Base-by-base conservation (phyloP, 176 grass and related monocot genomes). In the Triticum urartu region DNA sequence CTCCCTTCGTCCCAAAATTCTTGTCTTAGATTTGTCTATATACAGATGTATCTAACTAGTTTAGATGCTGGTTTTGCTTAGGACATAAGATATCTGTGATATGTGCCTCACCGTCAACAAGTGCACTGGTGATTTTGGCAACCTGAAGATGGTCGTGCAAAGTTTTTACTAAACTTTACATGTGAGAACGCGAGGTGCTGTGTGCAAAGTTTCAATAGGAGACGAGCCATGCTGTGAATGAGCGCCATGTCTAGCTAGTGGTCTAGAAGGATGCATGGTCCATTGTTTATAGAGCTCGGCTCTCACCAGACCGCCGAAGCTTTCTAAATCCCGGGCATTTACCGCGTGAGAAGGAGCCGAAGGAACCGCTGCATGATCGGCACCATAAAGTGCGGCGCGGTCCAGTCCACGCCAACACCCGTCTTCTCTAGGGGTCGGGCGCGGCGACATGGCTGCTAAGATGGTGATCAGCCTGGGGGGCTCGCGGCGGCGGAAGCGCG, bases 401-500 rank as follows among this genome's bases (percentile, higher is more conserved):
- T 18, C 30, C 22, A n/a, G 7, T 9, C 30, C 22, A 22, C 48
- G 75, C 52, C 36, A 62, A 7, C 32, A 34, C 20, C 68, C 7
- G 26, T 66, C 64, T 28, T 40, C 35, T 40, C 50, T 30, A 18
- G 50, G 50, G 50, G 50, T 6, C 54, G 35, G 26, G 63, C 1
- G 6, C 32, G 12, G 33, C n/a, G 65, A 40, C 78, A 97, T 94
- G 91, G 77, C 89, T 11, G 88, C 81, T 72, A 93, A 81, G 80
- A 94, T 93, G 91, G 68, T 66, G 78, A 72, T 93, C 88, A 81
- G 45, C 91, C 79, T 90, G 56, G 90, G 91, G 59, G 73, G 89
- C 84, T 86, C 88, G 76, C 75, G 89, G 86, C 90, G 92, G 90
- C 79, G 91, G 91, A 95, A 91, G 89, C 80, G 88, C 77, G 87